Evolutionary conservation across 208 protist species (phyloP).

Genomic region (Crithidia bombi): DNA sequence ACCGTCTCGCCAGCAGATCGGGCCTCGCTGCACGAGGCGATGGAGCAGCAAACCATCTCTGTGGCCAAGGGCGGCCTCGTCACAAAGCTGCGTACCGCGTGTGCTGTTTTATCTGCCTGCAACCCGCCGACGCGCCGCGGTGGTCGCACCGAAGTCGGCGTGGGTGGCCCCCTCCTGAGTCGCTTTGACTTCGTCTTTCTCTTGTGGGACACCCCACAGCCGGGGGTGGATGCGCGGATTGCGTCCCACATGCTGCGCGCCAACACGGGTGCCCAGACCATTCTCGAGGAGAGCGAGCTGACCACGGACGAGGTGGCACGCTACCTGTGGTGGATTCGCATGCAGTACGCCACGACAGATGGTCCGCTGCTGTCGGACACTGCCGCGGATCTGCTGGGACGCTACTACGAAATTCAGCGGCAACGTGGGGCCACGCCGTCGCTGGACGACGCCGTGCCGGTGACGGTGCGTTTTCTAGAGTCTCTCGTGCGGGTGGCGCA

Average conservation of each 20-base stretch:
- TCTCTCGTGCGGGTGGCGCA: slow-evolving; percentile 94
- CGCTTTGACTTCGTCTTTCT: slow-evolving; percentile 98
- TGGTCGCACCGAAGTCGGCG: slow-evolving; percentile 86
- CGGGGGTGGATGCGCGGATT: slow-evolving; percentile 87
- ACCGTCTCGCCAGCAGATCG: slow-evolving; percentile 95
- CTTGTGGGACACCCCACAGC: slow-evolving; percentile 90
- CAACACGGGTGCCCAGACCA: slow-evolving; percentile 34
- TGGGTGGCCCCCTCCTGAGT: slow-evolving; percentile 95
- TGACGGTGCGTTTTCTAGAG: slow-evolving; percentile 97
- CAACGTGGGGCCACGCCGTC: slow-evolving; percentile 68
- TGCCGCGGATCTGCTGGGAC: slow-evolving; percentile 71
- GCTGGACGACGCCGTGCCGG: slow-evolving; percentile 89
- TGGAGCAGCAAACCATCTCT: slow-evolving; percentile 98
- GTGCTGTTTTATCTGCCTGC: slow-evolving; percentile 95
- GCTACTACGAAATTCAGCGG: slow-evolving; percentile 82
- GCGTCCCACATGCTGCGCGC: slow-evolving; percentile 83
- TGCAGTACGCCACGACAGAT: slow-evolving; percentile 67
- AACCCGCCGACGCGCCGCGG: slow-evolving; percentile 90
- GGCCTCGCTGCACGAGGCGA: slow-evolving; percentile 97
- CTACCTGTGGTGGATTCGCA: slow-evolving; percentile 81
- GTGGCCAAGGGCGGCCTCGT: slow-evolving; percentile 96
- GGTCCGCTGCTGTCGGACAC: slow-evolving; percentile 74
- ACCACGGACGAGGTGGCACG: slow-evolving; percentile 64
- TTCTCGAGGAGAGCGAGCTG: slow-evolving; percentile 37
- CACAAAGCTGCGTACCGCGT: slow-evolving; percentile 95